A percentile compares a stretch with the other conserved stretches of the same genome.
Conservation (phyloP, 768 basidiomycete species). For the Brasilioporus rufonigricans region DNA sequence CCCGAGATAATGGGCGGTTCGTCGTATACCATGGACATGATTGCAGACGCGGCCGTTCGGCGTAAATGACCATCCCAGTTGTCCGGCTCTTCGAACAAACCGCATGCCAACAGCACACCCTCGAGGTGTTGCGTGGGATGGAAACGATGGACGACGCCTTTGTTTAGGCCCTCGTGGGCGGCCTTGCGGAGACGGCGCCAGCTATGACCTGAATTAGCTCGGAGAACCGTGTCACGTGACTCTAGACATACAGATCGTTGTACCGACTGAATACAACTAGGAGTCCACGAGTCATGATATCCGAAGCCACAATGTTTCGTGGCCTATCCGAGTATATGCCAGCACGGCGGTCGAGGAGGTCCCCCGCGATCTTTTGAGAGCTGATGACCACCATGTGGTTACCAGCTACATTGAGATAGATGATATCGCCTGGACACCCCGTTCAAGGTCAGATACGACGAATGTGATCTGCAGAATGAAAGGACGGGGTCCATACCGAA, state of each 20-base stretch:
- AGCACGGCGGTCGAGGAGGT: conserved; percentile 39
- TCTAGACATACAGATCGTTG: conserved; percentile 1
- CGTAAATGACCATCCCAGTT: conserved; percentile 33
- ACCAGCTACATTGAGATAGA: conserved; percentile 14
- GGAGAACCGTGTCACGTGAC: no score
- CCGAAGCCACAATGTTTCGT: conserved; percentile 27
- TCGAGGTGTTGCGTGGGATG: conserved; percentile 7
- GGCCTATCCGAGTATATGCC: conserved; percentile 34
- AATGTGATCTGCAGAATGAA: neutral
- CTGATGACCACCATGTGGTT: conserved; percentile 30
- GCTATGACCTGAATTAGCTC: neutral
- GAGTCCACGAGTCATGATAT: conserved; percentile 32
- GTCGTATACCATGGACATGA: conserved; percentile 28
- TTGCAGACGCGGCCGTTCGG: conserved; percentile 28
- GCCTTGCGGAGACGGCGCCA: conserved; percentile 12
- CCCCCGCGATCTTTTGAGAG: conserved; percentile 29
- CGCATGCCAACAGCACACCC: conserved; percentile 11
- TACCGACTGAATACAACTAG: conserved; percentile 23
- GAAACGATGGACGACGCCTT: conserved; percentile 1
- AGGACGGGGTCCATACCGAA: neutral
- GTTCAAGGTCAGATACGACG: neutral
- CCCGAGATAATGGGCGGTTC: conserved; percentile 10
- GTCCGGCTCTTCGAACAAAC: conserved; percentile 24
- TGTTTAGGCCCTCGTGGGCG: conserved; percentile 4
- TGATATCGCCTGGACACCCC: neutral